Conservation (phyloP, 2,329 filamentous ascomycete genomes). For the Fusarium sp. region DNA sequence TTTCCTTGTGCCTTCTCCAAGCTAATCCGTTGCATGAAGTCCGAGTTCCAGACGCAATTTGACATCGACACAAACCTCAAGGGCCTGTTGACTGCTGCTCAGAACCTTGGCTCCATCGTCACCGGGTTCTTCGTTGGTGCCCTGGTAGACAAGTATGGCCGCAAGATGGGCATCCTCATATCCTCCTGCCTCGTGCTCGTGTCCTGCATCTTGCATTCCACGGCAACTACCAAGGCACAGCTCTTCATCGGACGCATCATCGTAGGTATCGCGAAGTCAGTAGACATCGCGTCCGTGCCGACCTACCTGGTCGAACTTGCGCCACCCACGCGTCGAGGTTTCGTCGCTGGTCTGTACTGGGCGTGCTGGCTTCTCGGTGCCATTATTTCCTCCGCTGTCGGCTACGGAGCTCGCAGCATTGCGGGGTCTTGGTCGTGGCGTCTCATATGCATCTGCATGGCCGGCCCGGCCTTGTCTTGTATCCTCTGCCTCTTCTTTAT, state of each 20-base stretch:
- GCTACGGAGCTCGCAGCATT: conserved; percentile 20
- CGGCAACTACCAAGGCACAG: conserved; percentile 10
- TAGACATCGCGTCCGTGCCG: conserved; percentile 19
- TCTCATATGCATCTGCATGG: conserved; percentile 23
- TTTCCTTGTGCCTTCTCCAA: background rate
- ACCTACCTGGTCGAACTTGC: conserved; percentile 24
- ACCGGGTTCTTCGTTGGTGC: conserved; percentile 12
- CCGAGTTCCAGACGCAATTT: conserved; percentile 14
- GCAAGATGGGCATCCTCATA: conserved; percentile 15
- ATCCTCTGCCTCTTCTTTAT: conserved; percentile 43
- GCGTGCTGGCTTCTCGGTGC: conserved; percentile 22
- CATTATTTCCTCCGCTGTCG: conserved; percentile 12
- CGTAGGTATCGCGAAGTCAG: conserved; percentile 19
- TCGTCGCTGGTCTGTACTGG: conserved; percentile 22
- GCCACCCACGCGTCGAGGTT: conserved; percentile 17
- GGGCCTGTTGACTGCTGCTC: conserved; percentile 17
- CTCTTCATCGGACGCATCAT: conserved; percentile 21
- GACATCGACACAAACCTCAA: conserved; percentile 14
- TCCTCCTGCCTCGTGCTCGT: conserved; percentile 15
- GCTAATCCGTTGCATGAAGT: background rate
- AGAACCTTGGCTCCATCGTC: conserved; percentile 19
- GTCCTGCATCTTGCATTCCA: conserved; percentile 17
- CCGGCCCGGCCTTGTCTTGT: conserved; percentile 10
- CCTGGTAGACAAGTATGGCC: conserved; percentile 14
- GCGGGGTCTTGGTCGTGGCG: conserved; percentile 20